Base-by-base conservation (phyloP, 208 protist species). In the Acanthamoeba royreba region DNA sequence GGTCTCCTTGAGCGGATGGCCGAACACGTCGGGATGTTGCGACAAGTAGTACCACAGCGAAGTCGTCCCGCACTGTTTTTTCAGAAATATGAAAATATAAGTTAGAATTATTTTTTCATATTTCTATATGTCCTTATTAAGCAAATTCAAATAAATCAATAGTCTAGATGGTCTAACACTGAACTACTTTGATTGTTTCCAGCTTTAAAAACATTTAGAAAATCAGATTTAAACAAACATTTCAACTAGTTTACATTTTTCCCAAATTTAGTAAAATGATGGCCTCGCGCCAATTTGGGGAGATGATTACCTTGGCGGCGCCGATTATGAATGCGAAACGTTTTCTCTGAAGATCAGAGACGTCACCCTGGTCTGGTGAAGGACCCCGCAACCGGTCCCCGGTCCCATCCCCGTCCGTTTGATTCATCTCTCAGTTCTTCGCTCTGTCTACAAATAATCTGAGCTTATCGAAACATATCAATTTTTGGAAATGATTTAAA, bases 21-120 rank as follows among this genome's bases (percentile, higher is more conserved):
- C 81, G 35, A 88, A 88, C 49, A 88, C 52, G 5, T 88, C 49
- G 19, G 81, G 81, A 35, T 88, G 81, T 38, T 88, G 81, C 45
- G 45, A 40, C 13, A 88, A 43, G 46, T 88, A 88, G 52, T 88
- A 88, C 81, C 81, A 88, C 3, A 88, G n/a, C n/a, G 81, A 88
- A 15, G 81, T 88, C 1, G 81, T 88, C 13, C 46, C 81, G 19
- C 81, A 88, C 81, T 88, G 81, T 4, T 33, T 15, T 25, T 8
- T 15, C 33, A n/a, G 55, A 33, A 45, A 7, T 77, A 45, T 4
- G 31, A 77, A 28, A 25, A 66, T 5, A 28, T 28, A 66, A 4
- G 55, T 66, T 19, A 66, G 33, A 35, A 8, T 28, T 17, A 25
- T 4, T 8, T 4, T 17, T 25, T 5, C 4, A 66, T 66, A 8